Base-by-base conservation (phyloP, 345 rosid species). In the Stellera chamaejasme region DNA sequence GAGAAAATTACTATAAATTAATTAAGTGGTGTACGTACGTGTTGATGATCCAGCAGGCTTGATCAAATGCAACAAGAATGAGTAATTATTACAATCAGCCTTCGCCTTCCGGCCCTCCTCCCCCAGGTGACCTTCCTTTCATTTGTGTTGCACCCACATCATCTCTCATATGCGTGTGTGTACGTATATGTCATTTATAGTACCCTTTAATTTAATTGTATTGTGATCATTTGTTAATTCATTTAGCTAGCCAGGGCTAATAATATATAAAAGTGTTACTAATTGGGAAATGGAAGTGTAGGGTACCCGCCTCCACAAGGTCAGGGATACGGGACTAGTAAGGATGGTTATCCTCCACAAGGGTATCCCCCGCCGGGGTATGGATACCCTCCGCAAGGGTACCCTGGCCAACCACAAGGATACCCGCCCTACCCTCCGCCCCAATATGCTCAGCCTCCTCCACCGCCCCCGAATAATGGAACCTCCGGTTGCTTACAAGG, bases 21-120 rank as follows among this genome's bases (percentile, higher is more conserved):
- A 19, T 19, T 19, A 19, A 19, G 23, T 19, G 23, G 23, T 19
- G 23, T 19, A 1, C 23, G 23, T 19, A 1, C 23, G 23, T 19
- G 23, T 19, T 19, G 23, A 19, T 19, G 23, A 19, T 19, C 23
- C 1, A 19, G 23, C 23, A 19, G 23, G 23, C 23, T 19, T 19
- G 23, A 19, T 19, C 39, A 32, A 32, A 32, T 4, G 9, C 5
- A 32, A 3, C 9, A 19, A 64, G 44, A 42, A 90, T 90, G 97
- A 85, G 91, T 64, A 19, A 19, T 19, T 83, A 90, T 63, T 85
- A 90, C 82, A 82, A 82, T 67, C 96, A 85, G 66, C 89, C 83
- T 23, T 96, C 97, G n/a, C 89, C 87, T 1, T 91, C 96, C 10
- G 94, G 77, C 52, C 96, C 97, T 56, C 97, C 96, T 64, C 84